A percentile compares a stretch with the other conserved stretches of the same genome.
These are phyloP conservation scores for Gossypium ekmanianum DNA, from an alignment of 345 rosid genomes.

Conservation along the genomic window DNA sequence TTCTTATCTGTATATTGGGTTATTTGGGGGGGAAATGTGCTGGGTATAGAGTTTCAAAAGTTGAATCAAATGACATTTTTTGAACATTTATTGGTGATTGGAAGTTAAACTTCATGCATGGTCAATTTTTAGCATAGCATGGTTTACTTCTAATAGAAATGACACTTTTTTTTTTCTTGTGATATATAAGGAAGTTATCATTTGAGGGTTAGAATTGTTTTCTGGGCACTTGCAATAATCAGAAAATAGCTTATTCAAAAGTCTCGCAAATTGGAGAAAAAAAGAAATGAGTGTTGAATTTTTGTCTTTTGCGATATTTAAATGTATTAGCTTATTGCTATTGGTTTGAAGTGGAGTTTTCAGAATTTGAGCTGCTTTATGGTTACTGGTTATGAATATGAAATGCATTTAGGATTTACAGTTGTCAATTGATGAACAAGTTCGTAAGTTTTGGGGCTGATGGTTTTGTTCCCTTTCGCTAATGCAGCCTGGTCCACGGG, in stretches of 20 bases:
- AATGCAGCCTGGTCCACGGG: conserved; percentile 46
- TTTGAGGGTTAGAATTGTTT: neutral
- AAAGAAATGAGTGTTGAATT: neutral
- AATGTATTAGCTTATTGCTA: neutral
- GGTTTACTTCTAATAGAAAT: neutral
- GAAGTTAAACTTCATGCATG: neutral
- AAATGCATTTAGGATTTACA: neutral
- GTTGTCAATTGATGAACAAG: neutral
- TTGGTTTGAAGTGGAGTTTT: neutral
- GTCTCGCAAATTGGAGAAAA: neutral
- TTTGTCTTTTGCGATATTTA: neutral
- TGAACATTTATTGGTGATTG: neutral
- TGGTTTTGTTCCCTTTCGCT: conserved; percentile 9
- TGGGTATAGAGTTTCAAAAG: neutral
- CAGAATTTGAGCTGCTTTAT: neutral
- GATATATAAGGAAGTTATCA: neutral
- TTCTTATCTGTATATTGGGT: neutral
- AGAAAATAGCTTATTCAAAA: neutral
- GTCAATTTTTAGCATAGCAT: too few species aligned
- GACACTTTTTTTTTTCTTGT: neutral
- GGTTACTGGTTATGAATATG: neutral
- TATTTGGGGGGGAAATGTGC: neutral
- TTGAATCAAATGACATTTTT: neutral
- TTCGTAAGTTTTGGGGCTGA: conserved; percentile 5
- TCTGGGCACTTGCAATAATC: neutral